Conservation (phyloP, 495 filamentous ascomycete genomes). For the Eremomyces bilateralis region DNA sequence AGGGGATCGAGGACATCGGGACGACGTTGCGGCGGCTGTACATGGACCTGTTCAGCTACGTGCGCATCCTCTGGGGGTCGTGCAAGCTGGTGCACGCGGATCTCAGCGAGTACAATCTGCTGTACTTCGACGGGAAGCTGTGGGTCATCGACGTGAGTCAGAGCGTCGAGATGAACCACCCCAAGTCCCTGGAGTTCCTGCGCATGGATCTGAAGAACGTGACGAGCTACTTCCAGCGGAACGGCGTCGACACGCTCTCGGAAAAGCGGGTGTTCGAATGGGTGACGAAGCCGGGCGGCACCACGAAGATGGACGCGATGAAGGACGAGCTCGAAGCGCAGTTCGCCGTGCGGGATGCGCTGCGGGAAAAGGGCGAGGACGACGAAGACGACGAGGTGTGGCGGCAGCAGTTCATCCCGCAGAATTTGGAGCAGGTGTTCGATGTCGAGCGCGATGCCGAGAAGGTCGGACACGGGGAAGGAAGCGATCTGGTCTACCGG, state of each 20-base stretch:
- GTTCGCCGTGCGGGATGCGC: slow-evolving; percentile 19
- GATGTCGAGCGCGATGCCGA: slow-evolving; percentile 82
- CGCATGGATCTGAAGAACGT: slow-evolving; percentile 97
- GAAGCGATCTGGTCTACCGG: slow-evolving; percentile 54
- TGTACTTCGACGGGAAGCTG: slow-evolving; percentile 64
- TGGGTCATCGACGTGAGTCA: slow-evolving; percentile 97
- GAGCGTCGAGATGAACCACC: slow-evolving; percentile 90
- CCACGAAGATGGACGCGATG: slow-evolving; percentile 25
- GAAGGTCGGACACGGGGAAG: slow-evolving; percentile 47
- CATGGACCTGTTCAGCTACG: slow-evolving; percentile 61
- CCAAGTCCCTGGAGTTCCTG: slow-evolving; percentile 72
- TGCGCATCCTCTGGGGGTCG: slow-evolving; percentile 76
- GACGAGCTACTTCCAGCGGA: slow-evolving; percentile 68
- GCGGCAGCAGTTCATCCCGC: slow-evolving; percentile 84
- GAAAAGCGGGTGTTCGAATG: slow-evolving; percentile 64
- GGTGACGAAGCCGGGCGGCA: slow-evolving; percentile 36
- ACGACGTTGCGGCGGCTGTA: slow-evolving; percentile 55
- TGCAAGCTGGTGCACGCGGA: slow-evolving; percentile 88
- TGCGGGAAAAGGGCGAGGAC: slow-evolving; percentile 13
- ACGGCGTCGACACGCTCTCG: slow-evolving; percentile 55
- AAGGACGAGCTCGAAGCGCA: slow-evolving; percentile 26
- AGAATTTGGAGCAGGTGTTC: slow-evolving; percentile 83
- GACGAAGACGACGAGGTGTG: slow-evolving; percentile 82
- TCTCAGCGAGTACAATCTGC: slow-evolving; percentile 88
- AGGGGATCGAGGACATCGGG: slow-evolving; percentile 24